Base-by-base conservation (phyloP, 495 filamentous ascomycete genomes). In the Pseudoneurospora amorphoporcata region DNA sequence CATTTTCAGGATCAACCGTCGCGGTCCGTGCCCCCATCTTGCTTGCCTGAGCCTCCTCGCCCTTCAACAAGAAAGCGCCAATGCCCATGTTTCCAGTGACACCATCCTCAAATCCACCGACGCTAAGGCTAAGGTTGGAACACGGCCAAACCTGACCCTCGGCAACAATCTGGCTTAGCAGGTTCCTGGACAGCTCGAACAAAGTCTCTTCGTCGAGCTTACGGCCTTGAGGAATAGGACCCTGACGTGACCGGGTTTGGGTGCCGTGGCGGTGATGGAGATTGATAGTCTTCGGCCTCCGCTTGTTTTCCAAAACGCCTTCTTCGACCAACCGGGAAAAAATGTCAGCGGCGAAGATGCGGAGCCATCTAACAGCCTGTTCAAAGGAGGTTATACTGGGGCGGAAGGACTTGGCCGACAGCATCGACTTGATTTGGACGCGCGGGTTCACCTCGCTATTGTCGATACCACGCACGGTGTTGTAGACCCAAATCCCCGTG, bases 391-490 rank as follows among this genome's bases (percentile, higher is more conserved):
- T 92, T 77, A 99, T 93, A 73, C 85, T 90, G 1, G 95, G 95
- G 7, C 94, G 87, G 75, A 99, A 99, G 0, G 94, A 95, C 78
- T 99, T 99, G 61, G 95, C 94, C 2, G 93, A 97, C n/a, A 98
- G 87, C 95, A 99, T 99, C 29, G 92, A 94, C 78, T 98, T 98
- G 79, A 97, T 97, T 76, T 94, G 92, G 14, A 94, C 97, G 72
- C 95, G 88, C 42, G 94, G 86, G 76, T 93, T 97, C 75, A 98
- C 94, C 81, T 97, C 94, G 77, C 91, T 96, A 47, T 82, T 80
- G 79, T 99, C 95, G 69, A 93, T 89, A 1, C 95, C 95, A 0
- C 96, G 90, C 58, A 98, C 90, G 23, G 91, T 90, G 70, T 91
- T 87, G 82, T 97, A 94, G 32, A 99, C 85, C 94, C 95, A 98